Conservation (phyloP, 176 grass and related monocot genomes). For the Chloris gayana region DNA sequence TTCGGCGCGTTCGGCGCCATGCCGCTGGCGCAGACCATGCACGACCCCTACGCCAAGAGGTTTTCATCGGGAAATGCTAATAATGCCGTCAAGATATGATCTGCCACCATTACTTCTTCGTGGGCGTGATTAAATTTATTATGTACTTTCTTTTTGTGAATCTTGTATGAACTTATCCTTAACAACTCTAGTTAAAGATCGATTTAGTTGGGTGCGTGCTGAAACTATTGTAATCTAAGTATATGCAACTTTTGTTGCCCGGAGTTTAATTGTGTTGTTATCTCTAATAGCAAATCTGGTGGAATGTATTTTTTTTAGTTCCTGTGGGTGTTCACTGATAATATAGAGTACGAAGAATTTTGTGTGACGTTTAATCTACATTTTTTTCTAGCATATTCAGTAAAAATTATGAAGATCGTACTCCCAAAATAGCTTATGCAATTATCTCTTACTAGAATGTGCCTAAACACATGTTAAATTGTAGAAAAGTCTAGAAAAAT, state of each 20-base stretch:
- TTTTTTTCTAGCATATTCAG: no score
- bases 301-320: no score
- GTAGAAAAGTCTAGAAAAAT: background rate
- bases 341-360: no score
- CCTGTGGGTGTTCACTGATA: no score
- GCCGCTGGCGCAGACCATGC: conserved; percentile 50
- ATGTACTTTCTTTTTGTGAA: no score
- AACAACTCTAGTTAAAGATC: background rate
- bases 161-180: background rate
- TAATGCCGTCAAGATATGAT: conserved; percentile 41
- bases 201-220: background rate
- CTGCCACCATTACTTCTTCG: background rate
- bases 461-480: no score
- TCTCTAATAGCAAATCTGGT: no score
- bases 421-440: no score
- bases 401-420: no score
- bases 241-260: background rate
- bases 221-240: background rate
- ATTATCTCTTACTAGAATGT: no score
- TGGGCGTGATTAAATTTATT: background rate
- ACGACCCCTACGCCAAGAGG: conserved; percentile 48
- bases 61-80: conserved; percentile 33
- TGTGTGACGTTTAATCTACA: no score
- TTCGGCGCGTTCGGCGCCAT: conserved; percentile 60
- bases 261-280: no score